Conservation (phyloP, 2,329 filamentous ascomycete species). For the Diaporthe sp. region DNA sequence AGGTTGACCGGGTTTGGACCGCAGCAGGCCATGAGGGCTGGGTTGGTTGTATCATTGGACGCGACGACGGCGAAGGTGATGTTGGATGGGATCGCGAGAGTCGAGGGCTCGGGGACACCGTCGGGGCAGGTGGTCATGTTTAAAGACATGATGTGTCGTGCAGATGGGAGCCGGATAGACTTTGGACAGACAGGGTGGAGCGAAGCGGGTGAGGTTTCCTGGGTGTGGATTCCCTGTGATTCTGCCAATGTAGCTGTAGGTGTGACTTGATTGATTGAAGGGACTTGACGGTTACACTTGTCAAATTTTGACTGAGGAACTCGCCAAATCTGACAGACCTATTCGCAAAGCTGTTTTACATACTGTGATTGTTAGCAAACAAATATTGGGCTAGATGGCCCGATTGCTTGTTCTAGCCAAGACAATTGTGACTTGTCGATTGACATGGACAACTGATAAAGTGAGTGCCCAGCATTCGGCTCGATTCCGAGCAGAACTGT, state of each 20-base stretch:
- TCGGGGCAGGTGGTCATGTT: conserved; percentile 5
- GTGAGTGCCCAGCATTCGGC: background rate
- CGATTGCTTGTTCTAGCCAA: background rate
- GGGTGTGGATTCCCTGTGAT: background rate
- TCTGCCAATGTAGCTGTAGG: background rate
- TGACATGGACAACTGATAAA: background rate
- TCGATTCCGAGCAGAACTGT: background rate
- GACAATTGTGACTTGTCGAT: background rate
- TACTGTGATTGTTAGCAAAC: background rate
- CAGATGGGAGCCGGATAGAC: background rate
- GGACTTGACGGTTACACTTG: background rate
- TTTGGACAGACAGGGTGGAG: background rate
- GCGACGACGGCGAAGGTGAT: background rate
- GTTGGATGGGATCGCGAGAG: background rate
- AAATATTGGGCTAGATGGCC: background rate
- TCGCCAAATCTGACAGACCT: background rate
- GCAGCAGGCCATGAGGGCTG: background rate
- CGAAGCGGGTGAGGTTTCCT: background rate
- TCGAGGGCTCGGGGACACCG: background rate
- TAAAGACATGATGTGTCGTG: background rate
- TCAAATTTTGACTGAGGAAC: background rate
- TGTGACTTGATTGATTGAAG: background rate
- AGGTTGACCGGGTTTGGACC: background rate
- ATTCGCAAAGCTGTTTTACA: background rate
- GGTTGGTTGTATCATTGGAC: background rate